Evolutionary conservation across 148 eudicot genomes (phyloP).

Genomic region (Rhododendron henanense): DNA sequence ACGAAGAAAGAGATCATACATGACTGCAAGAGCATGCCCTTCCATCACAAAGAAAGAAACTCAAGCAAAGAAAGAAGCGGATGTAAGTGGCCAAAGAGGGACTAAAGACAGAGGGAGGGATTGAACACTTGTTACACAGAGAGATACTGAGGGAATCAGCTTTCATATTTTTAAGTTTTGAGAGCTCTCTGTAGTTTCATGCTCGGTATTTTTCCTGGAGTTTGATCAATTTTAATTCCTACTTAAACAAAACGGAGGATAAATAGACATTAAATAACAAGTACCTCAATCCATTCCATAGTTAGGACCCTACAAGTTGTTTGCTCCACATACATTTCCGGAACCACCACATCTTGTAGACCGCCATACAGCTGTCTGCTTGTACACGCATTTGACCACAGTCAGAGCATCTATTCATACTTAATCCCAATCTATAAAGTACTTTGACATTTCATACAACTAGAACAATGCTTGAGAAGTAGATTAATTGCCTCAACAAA

Average conservation of each 20-base stretch:
- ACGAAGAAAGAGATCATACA: background rate
- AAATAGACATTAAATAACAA: background rate
- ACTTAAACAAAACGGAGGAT: background rate
- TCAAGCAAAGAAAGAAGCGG: background rate
- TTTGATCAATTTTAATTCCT: background rate
- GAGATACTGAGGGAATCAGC: background rate
- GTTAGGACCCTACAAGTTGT: constrained; percentile 73
- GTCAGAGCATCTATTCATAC: background rate
- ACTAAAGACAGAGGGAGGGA: background rate
- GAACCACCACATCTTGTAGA: constrained; percentile 85
- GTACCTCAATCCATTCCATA: constrained; percentile 98
- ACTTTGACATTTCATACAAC: background rate
- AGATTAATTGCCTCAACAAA: background rate
- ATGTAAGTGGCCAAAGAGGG: background rate
- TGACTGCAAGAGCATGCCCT: background rate
- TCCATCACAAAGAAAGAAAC: background rate
- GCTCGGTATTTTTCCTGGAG: background rate
- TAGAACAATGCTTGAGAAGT: background rate
- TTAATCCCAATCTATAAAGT: background rate
- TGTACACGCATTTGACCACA: background rate
- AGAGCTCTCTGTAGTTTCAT: background rate
- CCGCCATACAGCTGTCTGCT: constrained; percentile 27
- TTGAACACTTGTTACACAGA: background rate
- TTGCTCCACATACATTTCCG: constrained; percentile 65
- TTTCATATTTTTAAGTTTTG: background rate